A percentile compares a stretch with the other conserved stretches of the same genome.
phyloP scores from a whole-genome alignment of 768 basidiomycete genomes.

The Rhizopogon salebrosus region DNA sequence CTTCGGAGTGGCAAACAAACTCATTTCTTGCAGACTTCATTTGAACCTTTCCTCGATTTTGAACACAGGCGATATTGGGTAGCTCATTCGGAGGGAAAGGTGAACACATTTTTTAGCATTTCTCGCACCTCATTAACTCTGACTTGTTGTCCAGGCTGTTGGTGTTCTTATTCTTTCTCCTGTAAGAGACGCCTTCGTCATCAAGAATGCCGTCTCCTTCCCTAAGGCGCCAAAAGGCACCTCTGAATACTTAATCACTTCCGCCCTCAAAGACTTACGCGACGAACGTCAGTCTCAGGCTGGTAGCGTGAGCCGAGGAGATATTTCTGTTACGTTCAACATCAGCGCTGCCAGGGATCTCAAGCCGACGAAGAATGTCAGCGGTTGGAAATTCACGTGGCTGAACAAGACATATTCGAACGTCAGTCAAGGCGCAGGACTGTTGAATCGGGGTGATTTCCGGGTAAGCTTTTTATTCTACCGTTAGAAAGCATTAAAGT shows the following conservation, averaged over 20 bases:
- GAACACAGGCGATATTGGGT: slow-evolving; percentile 55
- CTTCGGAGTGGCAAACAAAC: background rate
- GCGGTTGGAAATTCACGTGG: slow-evolving; percentile 42
- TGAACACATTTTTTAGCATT: background rate
- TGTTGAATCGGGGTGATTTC: slow-evolving; percentile 39
- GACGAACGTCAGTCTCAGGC: slow-evolving; percentile 18
- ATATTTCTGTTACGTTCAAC: slow-evolving; percentile 41
- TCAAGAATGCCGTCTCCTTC: slow-evolving; percentile 54
- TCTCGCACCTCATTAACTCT: background rate
- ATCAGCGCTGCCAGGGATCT: slow-evolving; percentile 40
- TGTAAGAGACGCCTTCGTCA: slow-evolving; percentile 42
- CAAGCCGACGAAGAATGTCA: slow-evolving; percentile 36
- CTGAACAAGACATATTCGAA: slow-evolving; percentile 39
- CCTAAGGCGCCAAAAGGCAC: slow-evolving; percentile 49
- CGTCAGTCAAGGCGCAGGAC: slow-evolving; percentile 33
- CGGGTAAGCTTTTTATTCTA: slow-evolving; percentile 26
- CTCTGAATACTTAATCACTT: slow-evolving; percentile 47
- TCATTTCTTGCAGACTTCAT: slow-evolving; percentile 27
- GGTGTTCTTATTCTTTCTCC: slow-evolving; percentile 49
- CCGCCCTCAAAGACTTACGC: slow-evolving; percentile 38
- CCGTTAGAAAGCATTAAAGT: background rate
- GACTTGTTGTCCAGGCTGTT: slow-evolving; percentile 26
- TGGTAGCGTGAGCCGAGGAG: background rate
- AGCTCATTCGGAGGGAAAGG: slow-evolving; percentile 31
- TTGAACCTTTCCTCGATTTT: slow-evolving; percentile 51